Evolutionary conservation across 179 eudicot species (phyloP), one percentile per base, ranked within the genome.

Genomic region (Spinacia oleracea): DNA sequence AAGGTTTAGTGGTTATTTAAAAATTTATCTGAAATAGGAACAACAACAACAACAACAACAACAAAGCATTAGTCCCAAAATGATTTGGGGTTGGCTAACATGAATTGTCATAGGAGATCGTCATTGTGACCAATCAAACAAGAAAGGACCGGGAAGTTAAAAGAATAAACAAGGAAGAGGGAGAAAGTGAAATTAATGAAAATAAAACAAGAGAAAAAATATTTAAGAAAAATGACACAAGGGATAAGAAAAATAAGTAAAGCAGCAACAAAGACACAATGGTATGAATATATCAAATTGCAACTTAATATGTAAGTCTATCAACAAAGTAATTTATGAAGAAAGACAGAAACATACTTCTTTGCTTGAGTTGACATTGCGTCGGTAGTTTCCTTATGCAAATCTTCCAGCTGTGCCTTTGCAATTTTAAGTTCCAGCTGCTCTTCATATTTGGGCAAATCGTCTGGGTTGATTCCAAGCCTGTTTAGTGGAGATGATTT

Each of bases 301-400:
- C 12, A 46, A 53, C 21, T 10, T 9, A 8, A 34, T 51, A 77
- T 38, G 42, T 10, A 42, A 20, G 16, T 35, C 70, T 35, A 2
- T 66, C 1, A 12, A 60, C 21, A 43, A 59, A 48, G 1, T 10
- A 16, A 70, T 35, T n/a, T 9, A 56, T 35, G 10, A 71, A 59
- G 66, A 73, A 71, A 62, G 31, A 76, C 5, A 46, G 75, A 16
- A 81, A 72, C 83, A 74, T 86, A 95, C 99, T 94, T 81, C 81
- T 96, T 96, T 87, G 85, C 87, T 86, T 93, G 98, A 77, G 99
- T 90, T 77, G 91, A 97, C 99, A 96, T 96, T 72, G 97, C 98
- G 71, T 96, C 99, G 25, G 84, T 67, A 60, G 90, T 84, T 45
- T 94, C 99, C 88, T 92, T 94, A 89, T 96, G 87, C 87, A 96